A percentile compares a stretch with the other conserved stretches of the same genome.
These are phyloP conservation scores for Diversispora epigaea DNA, from an alignment of 192 early-diverging fungal genomes.

Conservation along the genomic window DNA sequence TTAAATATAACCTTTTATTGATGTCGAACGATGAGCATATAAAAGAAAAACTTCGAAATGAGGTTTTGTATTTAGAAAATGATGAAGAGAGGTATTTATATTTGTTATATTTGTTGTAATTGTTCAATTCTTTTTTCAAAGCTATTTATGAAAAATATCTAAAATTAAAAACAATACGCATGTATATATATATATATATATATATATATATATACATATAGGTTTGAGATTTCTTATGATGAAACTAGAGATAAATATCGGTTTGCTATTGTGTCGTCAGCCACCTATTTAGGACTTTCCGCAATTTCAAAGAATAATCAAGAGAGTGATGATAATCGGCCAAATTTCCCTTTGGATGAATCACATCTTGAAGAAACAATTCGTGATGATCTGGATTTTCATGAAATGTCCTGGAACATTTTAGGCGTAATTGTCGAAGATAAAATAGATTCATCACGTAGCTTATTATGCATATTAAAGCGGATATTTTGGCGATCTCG, in stretches of 20 bases:
- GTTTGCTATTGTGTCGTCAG: constrained; percentile 42
- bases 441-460: background rate
- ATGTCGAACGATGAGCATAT: constrained; percentile 46
- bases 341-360: constrained; percentile 4
- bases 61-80: constrained; percentile 45
- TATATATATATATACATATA: constrained; percentile 28
- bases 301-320: background rate
- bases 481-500: constrained; percentile 20
- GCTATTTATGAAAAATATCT: too few species aligned
- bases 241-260: constrained; percentile 36
- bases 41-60: constrained; percentile 37
- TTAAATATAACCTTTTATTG: constrained; percentile 55
- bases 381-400: constrained; percentile 23
- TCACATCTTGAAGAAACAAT: constrained; percentile 20
- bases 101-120: too few species aligned
- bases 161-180: too few species aligned
- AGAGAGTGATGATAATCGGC: background rate
- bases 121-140: too few species aligned
- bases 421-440: constrained; percentile 27
- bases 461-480: constrained; percentile 18
- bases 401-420: constrained; percentile 24
- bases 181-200: constrained; percentile 30
- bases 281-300: background rate
- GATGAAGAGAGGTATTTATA: constrained; percentile 45
- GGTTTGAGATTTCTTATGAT: constrained; percentile 37